phyloP scores from a whole-genome alignment of 2,329 filamentous ascomycete genomes.

The Microcyclosporella mali region DNA sequence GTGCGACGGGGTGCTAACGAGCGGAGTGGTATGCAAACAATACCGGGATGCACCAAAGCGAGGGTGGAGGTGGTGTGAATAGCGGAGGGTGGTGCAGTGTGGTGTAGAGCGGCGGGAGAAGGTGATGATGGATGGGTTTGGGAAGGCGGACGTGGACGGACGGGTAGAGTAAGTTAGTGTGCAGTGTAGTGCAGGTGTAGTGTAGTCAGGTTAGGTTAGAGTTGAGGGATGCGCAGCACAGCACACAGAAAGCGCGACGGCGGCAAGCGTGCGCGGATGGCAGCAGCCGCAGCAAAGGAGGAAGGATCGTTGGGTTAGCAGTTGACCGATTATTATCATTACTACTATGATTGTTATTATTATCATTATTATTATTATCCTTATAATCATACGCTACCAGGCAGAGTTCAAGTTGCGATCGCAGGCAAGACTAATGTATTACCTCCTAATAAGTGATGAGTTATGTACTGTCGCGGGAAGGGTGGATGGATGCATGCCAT shows the following conservation, averaged over 20 bases:
- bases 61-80: constrained; percentile 5
- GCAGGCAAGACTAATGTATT: too few species aligned
- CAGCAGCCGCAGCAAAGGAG: too few species aligned
- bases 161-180: not conserved
- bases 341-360: too few species aligned
- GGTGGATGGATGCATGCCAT: too few species aligned
- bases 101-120: constrained; percentile 3
- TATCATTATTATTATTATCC: too few species aligned
- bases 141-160: constrained; percentile 1
- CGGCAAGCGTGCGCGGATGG: not conserved
- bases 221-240: not conserved
- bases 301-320: too few species aligned
- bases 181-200: constrained; percentile 1
- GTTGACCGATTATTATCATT: too few species aligned
- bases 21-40: constrained; percentile 23
- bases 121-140: not conserved
- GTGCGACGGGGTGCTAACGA: constrained; percentile 17
- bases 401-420: too few species aligned
- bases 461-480: too few species aligned
- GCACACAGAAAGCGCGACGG: not conserved
- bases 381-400: too few species aligned
- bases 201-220: not conserved
- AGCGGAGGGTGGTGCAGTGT: too few species aligned
- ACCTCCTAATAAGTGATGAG: too few species aligned
- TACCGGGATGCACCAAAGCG: constrained; percentile 16